Evolutionary conservation across 2,329 filamentous ascomycete genomes (phyloP).

Genomic region (Emydomyces testavorans): DNA sequence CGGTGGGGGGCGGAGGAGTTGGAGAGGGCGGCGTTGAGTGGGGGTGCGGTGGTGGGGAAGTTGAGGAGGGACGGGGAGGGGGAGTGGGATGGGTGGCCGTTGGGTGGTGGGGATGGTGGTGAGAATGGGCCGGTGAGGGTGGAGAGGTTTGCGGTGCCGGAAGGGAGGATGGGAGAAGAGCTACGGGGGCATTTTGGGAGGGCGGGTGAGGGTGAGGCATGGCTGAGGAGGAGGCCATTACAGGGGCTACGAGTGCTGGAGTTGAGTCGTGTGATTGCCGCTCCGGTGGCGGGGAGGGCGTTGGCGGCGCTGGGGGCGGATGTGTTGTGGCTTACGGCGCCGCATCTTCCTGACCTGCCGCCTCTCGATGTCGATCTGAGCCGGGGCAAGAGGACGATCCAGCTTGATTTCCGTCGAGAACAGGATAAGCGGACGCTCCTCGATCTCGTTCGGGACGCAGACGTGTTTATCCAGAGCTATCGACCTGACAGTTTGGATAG

Average conservation of each 20-base stretch:
- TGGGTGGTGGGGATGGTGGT: too few relatives aligned
- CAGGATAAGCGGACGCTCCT: constrained; percentile 21
- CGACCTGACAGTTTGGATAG: constrained; percentile 39
- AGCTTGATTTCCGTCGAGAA: constrained; percentile 26
- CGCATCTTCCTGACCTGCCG: constrained; percentile 28
- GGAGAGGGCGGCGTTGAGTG: constrained; percentile 35
- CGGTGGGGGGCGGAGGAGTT: constrained; percentile 39
- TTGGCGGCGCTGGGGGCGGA: constrained; percentile 34
- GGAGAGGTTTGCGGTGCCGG: constrained; percentile 25
- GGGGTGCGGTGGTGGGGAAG: constrained; percentile 39
- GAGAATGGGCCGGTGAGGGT: neutral
- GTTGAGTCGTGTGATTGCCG: constrained; percentile 32
- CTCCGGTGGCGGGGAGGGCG: constrained; percentile 29
- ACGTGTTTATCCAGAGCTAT: constrained; percentile 40
- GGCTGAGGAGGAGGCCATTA: constrained; percentile 21
- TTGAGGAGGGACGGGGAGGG: constrained; percentile 39
- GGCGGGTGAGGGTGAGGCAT: constrained; percentile 12
- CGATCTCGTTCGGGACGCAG: constrained; percentile 26
- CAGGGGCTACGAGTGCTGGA: constrained; percentile 32
- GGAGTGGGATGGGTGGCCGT: constrained; percentile 41
- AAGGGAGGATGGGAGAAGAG: constrained; percentile 26
- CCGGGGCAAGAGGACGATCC: constrained; percentile 29
- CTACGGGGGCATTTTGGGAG: neutral
- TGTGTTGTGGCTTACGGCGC: constrained; percentile 32
- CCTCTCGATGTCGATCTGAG: constrained; percentile 28